phyloP scores from a whole-genome alignment of 768 basidiomycete genomes.

The Psilocybe subaeruginosa region DNA sequence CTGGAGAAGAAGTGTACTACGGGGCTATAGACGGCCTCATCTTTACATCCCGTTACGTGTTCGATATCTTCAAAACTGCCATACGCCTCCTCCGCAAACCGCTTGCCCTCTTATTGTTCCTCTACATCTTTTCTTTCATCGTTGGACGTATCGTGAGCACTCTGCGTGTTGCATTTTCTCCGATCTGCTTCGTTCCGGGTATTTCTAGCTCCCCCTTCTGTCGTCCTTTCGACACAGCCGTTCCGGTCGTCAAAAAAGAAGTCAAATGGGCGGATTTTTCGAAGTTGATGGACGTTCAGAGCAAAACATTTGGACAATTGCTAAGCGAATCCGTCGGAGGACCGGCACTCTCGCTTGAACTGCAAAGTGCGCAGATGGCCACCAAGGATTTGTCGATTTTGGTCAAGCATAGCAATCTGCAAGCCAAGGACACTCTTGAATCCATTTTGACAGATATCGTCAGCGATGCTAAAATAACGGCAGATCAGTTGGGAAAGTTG shows the following conservation, averaged over 20 bases:
- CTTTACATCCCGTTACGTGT: conserved; percentile 40
- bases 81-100: conserved; percentile 57
- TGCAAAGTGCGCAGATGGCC: conserved; percentile 81
- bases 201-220: conserved; percentile 55
- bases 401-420: conserved; percentile 65
- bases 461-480: conserved; percentile 61
- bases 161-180: conserved; percentile 51
- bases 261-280: conserved; percentile 65
- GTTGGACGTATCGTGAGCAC: conserved; percentile 41
- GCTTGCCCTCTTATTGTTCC: conserved; percentile 52
- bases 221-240: conserved; percentile 14
- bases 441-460: conserved; percentile 56
- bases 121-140: conserved; percentile 53
- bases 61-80: conserved; percentile 51
- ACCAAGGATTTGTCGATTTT: conserved; percentile 67
- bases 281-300: conserved; percentile 60
- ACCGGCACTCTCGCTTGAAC: conserved; percentile 62
- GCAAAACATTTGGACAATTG: conserved; percentile 63
- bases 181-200: conserved; percentile 66
- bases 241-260: conserved; percentile 9
- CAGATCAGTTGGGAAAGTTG: conserved; percentile 62
- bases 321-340: conserved; percentile 61
- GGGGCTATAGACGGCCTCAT: conserved; percentile 31
- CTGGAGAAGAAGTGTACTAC: conserved; percentile 15
- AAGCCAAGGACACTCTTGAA: conserved; percentile 59